Conservation (phyloP, 768 basidiomycete genomes). For the Lactarius sanguifluus region DNA sequence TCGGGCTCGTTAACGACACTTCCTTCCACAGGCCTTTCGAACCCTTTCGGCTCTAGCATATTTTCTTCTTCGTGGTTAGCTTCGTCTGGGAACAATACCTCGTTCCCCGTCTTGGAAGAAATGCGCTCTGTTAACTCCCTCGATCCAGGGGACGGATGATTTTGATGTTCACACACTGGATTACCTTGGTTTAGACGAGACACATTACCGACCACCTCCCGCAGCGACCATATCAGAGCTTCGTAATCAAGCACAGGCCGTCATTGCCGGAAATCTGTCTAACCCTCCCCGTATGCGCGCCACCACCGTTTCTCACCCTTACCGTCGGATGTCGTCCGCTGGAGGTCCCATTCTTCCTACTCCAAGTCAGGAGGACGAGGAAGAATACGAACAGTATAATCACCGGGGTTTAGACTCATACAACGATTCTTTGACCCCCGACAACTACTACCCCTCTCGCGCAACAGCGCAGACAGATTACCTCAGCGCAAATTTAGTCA, state of each 20-base stretch:
- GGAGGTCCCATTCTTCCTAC: constrained; percentile 63
- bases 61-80: constrained; percentile 91
- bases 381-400: constrained; percentile 67
- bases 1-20: constrained; percentile 92
- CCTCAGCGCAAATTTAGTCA: constrained; percentile 21
- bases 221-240: constrained; percentile 89
- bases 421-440: constrained; percentile 51
- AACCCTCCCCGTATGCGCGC: constrained; percentile 82
- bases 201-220: constrained; percentile 62
- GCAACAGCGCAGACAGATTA: constrained; percentile 24
- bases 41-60: constrained; percentile 84
- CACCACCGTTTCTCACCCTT: constrained; percentile 92
- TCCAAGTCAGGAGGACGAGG: constrained; percentile 66
- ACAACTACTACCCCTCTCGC: constrained; percentile 57
- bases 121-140: constrained; percentile 76
- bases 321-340: constrained; percentile 63
- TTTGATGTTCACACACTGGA: constrained; percentile 94
- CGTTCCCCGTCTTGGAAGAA: constrained; percentile 71
- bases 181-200: constrained; percentile 91
- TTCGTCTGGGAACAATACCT: constrained; percentile 53
- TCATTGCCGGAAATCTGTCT: constrained; percentile 79
- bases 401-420: constrained; percentile 64
- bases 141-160: constrained; percentile 78
- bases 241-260: constrained; percentile 86
- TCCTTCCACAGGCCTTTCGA: constrained; percentile 63